These are phyloP conservation scores for Cotoneaster glaucophyllus DNA, from an alignment of 306 rosid genomes.

Conservation along the genomic window DNA sequence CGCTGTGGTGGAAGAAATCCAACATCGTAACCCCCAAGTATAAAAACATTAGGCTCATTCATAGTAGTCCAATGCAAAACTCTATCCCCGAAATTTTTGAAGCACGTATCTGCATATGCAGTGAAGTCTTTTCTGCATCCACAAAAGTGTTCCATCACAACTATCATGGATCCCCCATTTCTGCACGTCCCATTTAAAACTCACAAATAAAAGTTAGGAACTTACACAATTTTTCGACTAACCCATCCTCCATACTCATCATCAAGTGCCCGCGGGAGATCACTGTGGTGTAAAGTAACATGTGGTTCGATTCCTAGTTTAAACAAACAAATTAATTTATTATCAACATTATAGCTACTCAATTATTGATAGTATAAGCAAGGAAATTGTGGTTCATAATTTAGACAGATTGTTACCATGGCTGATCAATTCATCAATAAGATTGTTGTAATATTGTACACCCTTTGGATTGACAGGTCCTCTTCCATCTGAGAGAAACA, in stretches of 20 bases:
- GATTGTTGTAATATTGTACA: slow-evolving; percentile 63
- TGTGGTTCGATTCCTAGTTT: slow-evolving; percentile 69
- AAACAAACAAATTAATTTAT: background rate
- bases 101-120: slow-evolving; percentile 63
- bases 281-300: slow-evolving; percentile 48
- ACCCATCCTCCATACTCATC: slow-evolving; percentile 87
- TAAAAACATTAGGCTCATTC: slow-evolving; percentile 57
- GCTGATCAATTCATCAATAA: slow-evolving; percentile 51
- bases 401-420: slow-evolving; percentile 30
- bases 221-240: slow-evolving; percentile 47
- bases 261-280: slow-evolving; percentile 70
- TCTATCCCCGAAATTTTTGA: slow-evolving; percentile 68
- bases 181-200: background rate
- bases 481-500: slow-evolving; percentile 47
- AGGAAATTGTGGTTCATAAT: no score
- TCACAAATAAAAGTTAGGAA: background rate
- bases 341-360: background rate
- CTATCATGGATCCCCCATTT: background rate
- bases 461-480: slow-evolving; percentile 72
- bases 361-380: no score
- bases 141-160: background rate
- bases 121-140: slow-evolving; percentile 68
- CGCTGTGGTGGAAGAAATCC: slow-evolving; percentile 50
- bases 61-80: slow-evolving; percentile 53
- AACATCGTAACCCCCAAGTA: slow-evolving; percentile 35